Evolutionary conservation across 768 basidiomycete species (phyloP).

Genomic region (Crucibulum laeve): DNA sequence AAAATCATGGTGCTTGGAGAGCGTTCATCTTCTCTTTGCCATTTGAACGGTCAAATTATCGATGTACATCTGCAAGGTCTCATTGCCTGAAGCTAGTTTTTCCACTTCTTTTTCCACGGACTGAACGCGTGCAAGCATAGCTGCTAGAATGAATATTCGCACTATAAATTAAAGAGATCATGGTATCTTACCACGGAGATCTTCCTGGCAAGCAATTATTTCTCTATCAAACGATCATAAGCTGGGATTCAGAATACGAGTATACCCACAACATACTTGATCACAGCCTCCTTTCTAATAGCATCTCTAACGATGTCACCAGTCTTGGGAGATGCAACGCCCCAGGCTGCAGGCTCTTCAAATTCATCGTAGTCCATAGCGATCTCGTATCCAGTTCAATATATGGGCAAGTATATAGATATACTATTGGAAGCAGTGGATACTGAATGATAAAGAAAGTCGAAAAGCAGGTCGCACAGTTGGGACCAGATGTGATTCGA

Average conservation of each 20-base stretch:
- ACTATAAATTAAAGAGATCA: slow-evolving; percentile 1
- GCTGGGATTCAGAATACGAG: neutral
- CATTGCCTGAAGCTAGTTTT: slow-evolving; percentile 74
- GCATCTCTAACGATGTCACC: slow-evolving; percentile 74
- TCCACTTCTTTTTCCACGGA: slow-evolving; percentile 75
- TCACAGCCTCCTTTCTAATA: slow-evolving; percentile 68
- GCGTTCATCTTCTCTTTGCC: slow-evolving; percentile 61
- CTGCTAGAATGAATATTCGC: slow-evolving; percentile 28
- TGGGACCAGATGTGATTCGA: no score
- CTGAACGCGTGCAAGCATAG: slow-evolving; percentile 62
- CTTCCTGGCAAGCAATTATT: slow-evolving; percentile 69
- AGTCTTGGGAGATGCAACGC: slow-evolving; percentile 32
- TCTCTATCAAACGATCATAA: slow-evolving; percentile 45
- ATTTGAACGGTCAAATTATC: slow-evolving; percentile 87
- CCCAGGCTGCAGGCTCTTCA: slow-evolving; percentile 48
- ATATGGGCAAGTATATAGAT: neutral
- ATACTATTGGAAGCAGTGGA: no score
- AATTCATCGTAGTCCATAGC: slow-evolving; percentile 43
- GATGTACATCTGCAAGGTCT: slow-evolving; percentile 84
- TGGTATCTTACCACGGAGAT: slow-evolving; percentile 58
- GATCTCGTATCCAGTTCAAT: slow-evolving; percentile 2
- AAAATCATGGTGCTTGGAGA: no score
- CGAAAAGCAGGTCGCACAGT: no score
- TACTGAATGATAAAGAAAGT: no score
- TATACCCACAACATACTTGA: slow-evolving; percentile 50